Base-by-base conservation (phyloP, 176 grass and related monocot genomes). In the Canna indica region DNA sequence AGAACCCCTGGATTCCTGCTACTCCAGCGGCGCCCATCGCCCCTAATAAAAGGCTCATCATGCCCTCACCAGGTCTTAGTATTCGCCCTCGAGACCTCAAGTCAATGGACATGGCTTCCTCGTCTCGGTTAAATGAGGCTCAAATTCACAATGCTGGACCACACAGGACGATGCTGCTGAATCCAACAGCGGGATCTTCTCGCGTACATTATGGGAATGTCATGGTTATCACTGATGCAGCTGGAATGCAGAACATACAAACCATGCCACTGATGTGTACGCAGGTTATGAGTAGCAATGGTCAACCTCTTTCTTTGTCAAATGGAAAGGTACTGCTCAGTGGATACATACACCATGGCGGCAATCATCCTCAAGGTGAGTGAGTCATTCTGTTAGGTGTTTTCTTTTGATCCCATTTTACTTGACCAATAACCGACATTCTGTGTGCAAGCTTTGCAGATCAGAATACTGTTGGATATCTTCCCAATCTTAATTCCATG, bases 401-500 rank as follows among this genome's bases (percentile, higher is more conserved):
- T 17, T 14, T 14, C 26, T 14, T 16, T 64, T 15, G 30, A 7
- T 20, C 30, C 61, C 18, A 18, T 7, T n/a, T 36, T 65, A 9
- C 33, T 65, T 65, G 20, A 65, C 36, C 32, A 65, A 0, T 1
- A 65, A 36, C 62, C 26, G 20, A n/a, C 33, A 10, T 35, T 65
- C 33, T 65, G 17, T 3, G 22, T 54, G 50, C 22, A 24, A 73
- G 41, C 61, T 79, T 46, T 26, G 58, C 50, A 85, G 74, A 45
- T 41, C 74, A 48, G 48, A 42, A 59, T 77, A 73, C 75, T 64
- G 39, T 32, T 79, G 59, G 26, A 65, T 26, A 28, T 74, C 53
- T 62, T 61, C 28, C 47, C 67, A 75, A 54, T 75, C 50, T 77
- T 83, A 74, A 79, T 65, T 67, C 77, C 39, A 71, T 66, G 18